Evolutionary conservation across 495 filamentous ascomycete genomes (phyloP), one percentile per base, ranked within the genome.

Genomic region (Daldinia decipiens): DNA sequence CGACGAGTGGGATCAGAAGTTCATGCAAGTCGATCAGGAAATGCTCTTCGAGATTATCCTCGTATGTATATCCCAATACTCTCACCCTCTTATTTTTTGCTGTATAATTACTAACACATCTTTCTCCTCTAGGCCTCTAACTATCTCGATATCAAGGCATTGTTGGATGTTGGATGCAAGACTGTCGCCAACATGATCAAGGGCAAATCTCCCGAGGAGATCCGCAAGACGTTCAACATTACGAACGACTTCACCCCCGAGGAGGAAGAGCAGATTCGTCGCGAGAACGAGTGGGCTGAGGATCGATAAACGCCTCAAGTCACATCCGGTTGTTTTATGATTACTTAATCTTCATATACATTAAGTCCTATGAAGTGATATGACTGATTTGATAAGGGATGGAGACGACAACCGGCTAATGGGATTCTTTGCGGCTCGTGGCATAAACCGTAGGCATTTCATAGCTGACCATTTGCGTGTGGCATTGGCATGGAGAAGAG

Each of bases 41-140:
- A 97, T 99, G 95, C 87, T 99, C 1, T 99, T 99, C 68, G 95
- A 99, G 84, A 98, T 99, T 76, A 99, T 99, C 68, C 84, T 99
- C 31, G 94, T 97, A 87, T 56, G 92, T 87, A 31, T 11, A 31
- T 26, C n/a, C 21, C 17, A n/a, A n/a, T 19, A 17, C 5, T 17
- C 13, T 47, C 12, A 13, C 13, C 15, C n/a, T 24, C 50, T 27
- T 1, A 32, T 53, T 24, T 26, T 26, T 38, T 26, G 3, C 12
- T 27, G 36, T 45, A 21, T 26, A 5, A 9, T 65, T 36, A 21
- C 62, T 72, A 56, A 75, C 70, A 32, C 53, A 43, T 11, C 31
- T 57, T 47, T n/a, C 43, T 32, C 26, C 17, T 40, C 15, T 63
- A 83, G 87, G 91, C 91, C 29, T 90, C 91, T 57, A 93, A 93